Evolutionary conservation across 768 basidiomycete species (phyloP), one percentile per base, ranked within the genome.

Genomic region (Leccinum boreale): DNA sequence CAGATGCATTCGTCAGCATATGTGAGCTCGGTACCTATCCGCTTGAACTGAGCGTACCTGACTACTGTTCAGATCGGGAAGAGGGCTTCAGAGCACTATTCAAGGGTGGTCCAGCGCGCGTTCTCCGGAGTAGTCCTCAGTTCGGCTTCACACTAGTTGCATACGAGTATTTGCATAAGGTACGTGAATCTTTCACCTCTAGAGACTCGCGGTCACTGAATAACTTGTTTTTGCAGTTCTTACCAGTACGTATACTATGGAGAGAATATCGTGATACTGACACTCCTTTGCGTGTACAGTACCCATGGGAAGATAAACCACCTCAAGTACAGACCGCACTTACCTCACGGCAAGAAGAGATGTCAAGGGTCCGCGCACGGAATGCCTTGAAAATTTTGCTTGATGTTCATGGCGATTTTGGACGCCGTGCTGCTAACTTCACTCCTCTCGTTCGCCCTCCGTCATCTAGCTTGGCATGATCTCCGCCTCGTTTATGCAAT

Each of bases 321-420:
- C 79, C 77, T 53, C 84, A 84, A 67, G 81, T 88, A 59, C 84
- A 87, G 72, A 94, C 85, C 17, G 81, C 78, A 55, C 82, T 89
- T 56, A 92, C 83, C 7, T 80, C 84, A 56, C 82, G 83, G 55
- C 82, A 83, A 39, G 89, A 91, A 64, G 96, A 98, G 58, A 80
- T 98, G 75, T 84, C 93, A 29, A 85, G 87, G 69, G 83, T 96
- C 45, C 84, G 97, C 55, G 96, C 97, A 19, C 82, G 96, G 57
- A 98, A 98, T 78, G 96, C 94, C 14, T 82, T 99, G 67, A 94
- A 94, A 74, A 93, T 94, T 58, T 73, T 94, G 61, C 76, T 94
- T 68, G 93, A 94, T 65, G 89, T 92, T 39, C 91, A 92, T 73
- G 90, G 90, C n/a, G 90, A 94, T 70, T 90, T 93, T 75, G 88